A percentile compares a stretch with the other conserved stretches of the same genome.
Conservation (phyloP, 2,329 filamentous ascomycete genomes). For the Penicillium psychrosexuale region DNA sequence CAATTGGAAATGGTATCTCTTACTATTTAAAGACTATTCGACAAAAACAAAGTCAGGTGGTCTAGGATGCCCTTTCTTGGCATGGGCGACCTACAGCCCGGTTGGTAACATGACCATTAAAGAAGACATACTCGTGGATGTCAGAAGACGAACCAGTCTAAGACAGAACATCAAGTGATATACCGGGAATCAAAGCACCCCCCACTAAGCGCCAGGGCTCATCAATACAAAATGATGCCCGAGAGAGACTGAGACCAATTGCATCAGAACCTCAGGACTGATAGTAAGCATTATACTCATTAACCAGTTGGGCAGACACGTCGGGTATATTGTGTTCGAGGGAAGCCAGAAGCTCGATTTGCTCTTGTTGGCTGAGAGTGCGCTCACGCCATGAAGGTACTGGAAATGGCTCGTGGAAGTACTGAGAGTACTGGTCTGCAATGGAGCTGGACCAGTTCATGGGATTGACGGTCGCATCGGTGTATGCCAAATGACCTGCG, state of each 20-base stretch:
- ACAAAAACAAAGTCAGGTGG: constrained; percentile 1
- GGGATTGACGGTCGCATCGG: constrained; percentile 36
- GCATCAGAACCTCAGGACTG: constrained; percentile 28
- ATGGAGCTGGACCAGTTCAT: constrained; percentile 45
- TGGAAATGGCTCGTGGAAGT: constrained; percentile 46
- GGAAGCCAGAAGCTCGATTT: constrained; percentile 76
- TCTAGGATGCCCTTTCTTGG: not conserved
- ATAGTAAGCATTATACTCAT: constrained; percentile 44
- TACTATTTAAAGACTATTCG: not conserved
- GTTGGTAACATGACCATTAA: constrained; percentile 5
- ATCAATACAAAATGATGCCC: not conserved
- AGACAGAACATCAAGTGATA: constrained; percentile 4
- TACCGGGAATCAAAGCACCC: not conserved
- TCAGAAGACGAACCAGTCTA: constrained; percentile 11
- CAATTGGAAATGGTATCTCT: not conserved
- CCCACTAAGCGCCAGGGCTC: not conserved
- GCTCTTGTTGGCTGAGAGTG: constrained; percentile 73
- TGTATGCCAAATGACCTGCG: constrained; percentile 34
- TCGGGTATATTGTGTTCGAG: constrained; percentile 60
- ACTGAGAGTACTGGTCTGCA: constrained; percentile 48
- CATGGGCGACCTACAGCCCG: not conserved
- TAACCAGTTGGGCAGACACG: constrained; percentile 40
- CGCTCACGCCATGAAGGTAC: constrained; percentile 56
- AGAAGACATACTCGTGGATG: not conserved
- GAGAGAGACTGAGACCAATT: too few species aligned